Conservation (phyloP, 1,284 basidiomycete species). For the Sparassis latifolia region DNA sequence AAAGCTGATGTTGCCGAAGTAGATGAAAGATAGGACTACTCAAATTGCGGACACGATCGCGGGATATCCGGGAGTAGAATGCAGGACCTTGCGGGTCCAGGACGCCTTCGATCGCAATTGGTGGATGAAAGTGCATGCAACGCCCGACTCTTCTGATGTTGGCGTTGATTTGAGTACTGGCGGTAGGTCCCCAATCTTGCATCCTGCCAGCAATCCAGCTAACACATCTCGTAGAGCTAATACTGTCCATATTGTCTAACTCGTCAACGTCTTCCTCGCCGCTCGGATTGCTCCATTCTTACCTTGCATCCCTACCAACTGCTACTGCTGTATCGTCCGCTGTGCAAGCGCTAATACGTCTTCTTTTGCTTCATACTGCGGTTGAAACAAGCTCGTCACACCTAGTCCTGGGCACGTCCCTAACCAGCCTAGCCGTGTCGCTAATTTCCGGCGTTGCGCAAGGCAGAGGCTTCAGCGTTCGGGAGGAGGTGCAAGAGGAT, state of each 20-base stretch:
- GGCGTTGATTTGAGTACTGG: conserved; percentile 44
- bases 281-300: conserved; percentile 43
- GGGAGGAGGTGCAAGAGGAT: conserved; percentile 65
- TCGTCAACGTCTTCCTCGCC: conserved; percentile 28
- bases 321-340: conserved; percentile 66
- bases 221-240: conserved; percentile 23
- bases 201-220: background rate
- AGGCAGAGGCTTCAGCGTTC: conserved; percentile 75
- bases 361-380: conserved; percentile 69
- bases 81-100: conserved; percentile 57
- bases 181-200: conserved; percentile 31
- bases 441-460: conserved; percentile 72
- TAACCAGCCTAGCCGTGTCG: conserved; percentile 75
- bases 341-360: conserved; percentile 56
- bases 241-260: conserved; percentile 16
- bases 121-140: conserved; percentile 47
- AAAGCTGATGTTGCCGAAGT: conserved; percentile 11
- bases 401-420: conserved; percentile 73
- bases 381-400: conserved; percentile 58
- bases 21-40: conserved; percentile 52
- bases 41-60: conserved; percentile 42
- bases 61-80: conserved; percentile 46
- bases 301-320: conserved; percentile 70
- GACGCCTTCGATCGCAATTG: conserved; percentile 65
- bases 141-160: conserved; percentile 21